These are phyloP conservation scores for Fusarium sp. DNA, from an alignment of 2,329 filamentous ascomycete genomes.

Conservation along the genomic window DNA sequence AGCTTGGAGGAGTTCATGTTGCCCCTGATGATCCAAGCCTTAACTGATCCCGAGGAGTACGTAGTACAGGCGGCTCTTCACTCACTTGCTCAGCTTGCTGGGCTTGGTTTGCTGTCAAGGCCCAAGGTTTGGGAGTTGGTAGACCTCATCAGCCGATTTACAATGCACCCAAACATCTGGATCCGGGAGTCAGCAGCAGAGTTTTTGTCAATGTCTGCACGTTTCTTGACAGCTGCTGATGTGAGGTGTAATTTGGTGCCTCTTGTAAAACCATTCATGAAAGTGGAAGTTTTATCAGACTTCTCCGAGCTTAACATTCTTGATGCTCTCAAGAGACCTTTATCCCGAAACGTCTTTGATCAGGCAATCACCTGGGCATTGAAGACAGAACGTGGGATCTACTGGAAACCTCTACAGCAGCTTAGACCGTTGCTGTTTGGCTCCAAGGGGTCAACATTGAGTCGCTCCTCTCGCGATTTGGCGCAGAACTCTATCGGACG, in stretches of 20 bases:
- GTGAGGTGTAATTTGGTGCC: conserved; percentile 87
- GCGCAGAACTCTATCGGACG: conserved; percentile 73
- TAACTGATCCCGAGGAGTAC: conserved; percentile 93
- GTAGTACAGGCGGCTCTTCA: conserved; percentile 93
- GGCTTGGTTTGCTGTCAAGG: conserved; percentile 88
- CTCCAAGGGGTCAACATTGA: conserved; percentile 66
- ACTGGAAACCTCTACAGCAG: conserved; percentile 86
- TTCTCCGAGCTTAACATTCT: conserved; percentile 82
- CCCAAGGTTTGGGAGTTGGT: conserved; percentile 90
- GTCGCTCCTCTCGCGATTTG: conserved; percentile 69
- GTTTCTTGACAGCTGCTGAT: conserved; percentile 84
- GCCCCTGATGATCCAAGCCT: conserved; percentile 93
- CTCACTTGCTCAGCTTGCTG: conserved; percentile 89
- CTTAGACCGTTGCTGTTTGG: conserved; percentile 76
- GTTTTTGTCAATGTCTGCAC: conserved; percentile 84
- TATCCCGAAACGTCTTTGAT: conserved; percentile 86
- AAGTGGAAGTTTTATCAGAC: conserved; percentile 74
- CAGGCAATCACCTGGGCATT: conserved; percentile 88
- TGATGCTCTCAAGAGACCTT: conserved; percentile 85
- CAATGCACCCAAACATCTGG: conserved; percentile 96
- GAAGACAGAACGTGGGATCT: conserved; percentile 84
- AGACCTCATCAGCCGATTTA: conserved; percentile 85
- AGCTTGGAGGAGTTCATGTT: conserved; percentile 96
- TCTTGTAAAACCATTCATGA: conserved; percentile 85
- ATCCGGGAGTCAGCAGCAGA: conserved; percentile 90